These are phyloP conservation scores for Colletotrichum tanaceti DNA, from an alignment of 2,329 filamentous ascomycete genomes.

Conservation along the genomic window DNA sequence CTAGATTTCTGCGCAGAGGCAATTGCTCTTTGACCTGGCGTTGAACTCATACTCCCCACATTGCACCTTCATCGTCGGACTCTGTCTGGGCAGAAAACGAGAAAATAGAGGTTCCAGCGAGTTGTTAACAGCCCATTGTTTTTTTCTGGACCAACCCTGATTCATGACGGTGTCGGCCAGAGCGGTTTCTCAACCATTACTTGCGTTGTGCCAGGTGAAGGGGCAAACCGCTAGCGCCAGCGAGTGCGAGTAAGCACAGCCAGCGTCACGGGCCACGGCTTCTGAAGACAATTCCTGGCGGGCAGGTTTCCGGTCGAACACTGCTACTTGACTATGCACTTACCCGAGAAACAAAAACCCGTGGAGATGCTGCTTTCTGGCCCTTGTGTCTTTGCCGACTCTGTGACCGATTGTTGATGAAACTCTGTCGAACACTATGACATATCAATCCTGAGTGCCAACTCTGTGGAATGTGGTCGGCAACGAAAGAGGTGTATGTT, in stretches of 20 bases:
- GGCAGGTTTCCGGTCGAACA: neutral
- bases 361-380: too few relatives aligned
- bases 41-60: neutral
- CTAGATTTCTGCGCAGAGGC: neutral
- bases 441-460: too few relatives aligned
- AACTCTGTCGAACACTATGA: too few relatives aligned
- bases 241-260: slow-evolving; percentile 1
- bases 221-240: neutral
- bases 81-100: neutral
- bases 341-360: too few relatives aligned
- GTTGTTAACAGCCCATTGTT: neutral
- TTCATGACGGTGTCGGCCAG: neutral
- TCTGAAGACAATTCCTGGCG: neutral
- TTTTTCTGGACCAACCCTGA: neutral
- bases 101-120: slow-evolving; percentile 10
- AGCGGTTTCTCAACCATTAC: neutral
- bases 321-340: neutral
- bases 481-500: too few relatives aligned
- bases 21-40: neutral
- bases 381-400: too few relatives aligned
- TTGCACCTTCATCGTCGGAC: neutral
- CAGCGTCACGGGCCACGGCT: slow-evolving; percentile 6
- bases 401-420: too few relatives aligned
- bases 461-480: too few relatives aligned
- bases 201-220: neutral